Evolutionary conservation across 192 early-diverging fungal genomes (phyloP), one percentile per base, ranked within the genome.

Genomic region (Coemansia sp.): DNA sequence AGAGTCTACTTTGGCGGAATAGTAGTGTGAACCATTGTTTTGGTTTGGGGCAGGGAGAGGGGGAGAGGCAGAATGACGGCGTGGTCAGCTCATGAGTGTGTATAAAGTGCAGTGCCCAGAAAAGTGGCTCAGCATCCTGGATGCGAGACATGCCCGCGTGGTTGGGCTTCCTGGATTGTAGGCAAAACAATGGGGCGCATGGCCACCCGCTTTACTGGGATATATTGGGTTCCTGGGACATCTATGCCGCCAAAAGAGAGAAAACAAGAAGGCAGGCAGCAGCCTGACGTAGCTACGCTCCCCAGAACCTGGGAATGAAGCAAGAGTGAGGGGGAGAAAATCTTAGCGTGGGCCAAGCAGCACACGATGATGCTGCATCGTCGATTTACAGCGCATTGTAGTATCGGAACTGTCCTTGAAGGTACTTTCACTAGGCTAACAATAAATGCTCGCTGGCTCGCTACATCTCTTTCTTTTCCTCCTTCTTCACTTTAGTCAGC

Each of bases 271-370:
- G 29, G 7, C 27, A 54, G 15, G 27, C 11, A 29, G 27, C 11
- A 31, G 27, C 15, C 51, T 54, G 51, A 54, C 51, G 51, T 54
- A 54, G n/a, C 41, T 14, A 17, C 41, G 27, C 51, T 54, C 51
- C 51, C 51, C 51, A 32, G 27, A 29, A 32, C 51, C 14, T 54
- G 51, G 51, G 51, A n/a, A 29, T 31, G 51, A 32, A 31, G 19
- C 22, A 20, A n/a, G n/a, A n/a, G n/a, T n/a, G n/a, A n/a, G n/a
- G n/a, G n/a, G n/a, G n/a, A n/a, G n/a, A n/a, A n/a, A n/a, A n/a
- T n/a, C n/a, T n/a, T n/a, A n/a, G n/a, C n/a, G n/a, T n/a, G n/a
- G n/a, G n/a, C n/a, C n/a, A n/a, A n/a, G n/a, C n/a, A n/a, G n/a
- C n/a, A n/a, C n/a, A n/a, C n/a, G 32, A 7, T 35, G 32, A 35